phyloP scores from a whole-genome alignment of 768 basidiomycete genomes.

The Artomyces pyxidatus region DNA sequence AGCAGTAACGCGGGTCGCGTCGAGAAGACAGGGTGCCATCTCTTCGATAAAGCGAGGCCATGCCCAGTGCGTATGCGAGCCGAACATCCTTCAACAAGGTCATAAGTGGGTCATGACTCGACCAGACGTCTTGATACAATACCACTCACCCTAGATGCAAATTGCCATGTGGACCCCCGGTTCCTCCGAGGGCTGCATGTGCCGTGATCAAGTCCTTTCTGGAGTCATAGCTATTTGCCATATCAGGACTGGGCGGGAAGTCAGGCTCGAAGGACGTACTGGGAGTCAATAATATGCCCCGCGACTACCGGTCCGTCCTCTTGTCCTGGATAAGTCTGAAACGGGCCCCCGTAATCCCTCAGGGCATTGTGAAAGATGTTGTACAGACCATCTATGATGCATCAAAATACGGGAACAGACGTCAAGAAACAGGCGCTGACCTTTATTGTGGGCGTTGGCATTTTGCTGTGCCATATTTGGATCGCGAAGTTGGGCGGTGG shows the following conservation, averaged over 20 bases:
- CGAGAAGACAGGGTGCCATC: not conserved
- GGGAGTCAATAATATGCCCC: not conserved
- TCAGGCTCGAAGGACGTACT: not conserved
- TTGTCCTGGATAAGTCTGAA: not conserved
- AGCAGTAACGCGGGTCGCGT: not conserved
- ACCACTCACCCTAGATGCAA: not conserved
- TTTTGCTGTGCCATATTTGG: not conserved
- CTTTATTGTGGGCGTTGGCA: not conserved
- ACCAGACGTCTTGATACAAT: not conserved
- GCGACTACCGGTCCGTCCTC: not conserved
- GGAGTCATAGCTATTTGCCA: not conserved
- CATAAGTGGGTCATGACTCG: no score
- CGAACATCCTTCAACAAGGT: not conserved
- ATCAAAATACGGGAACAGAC: no score
- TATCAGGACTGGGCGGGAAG: not conserved
- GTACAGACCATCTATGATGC: not conserved
- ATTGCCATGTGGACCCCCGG: not conserved
- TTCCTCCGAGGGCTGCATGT: not conserved
- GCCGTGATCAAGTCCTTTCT: not conserved
- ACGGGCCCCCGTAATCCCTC: not conserved
- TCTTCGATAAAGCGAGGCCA: constrained; percentile 1
- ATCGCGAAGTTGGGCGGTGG: not conserved
- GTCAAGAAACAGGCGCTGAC: not conserved
- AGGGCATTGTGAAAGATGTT: not conserved
- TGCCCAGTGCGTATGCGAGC: not conserved